Percentiles rank a stretch among this genome's conserved stretches.
Conservation (phyloP, 352 stramenopile species). For the Globisporangium middletonii region DNA sequence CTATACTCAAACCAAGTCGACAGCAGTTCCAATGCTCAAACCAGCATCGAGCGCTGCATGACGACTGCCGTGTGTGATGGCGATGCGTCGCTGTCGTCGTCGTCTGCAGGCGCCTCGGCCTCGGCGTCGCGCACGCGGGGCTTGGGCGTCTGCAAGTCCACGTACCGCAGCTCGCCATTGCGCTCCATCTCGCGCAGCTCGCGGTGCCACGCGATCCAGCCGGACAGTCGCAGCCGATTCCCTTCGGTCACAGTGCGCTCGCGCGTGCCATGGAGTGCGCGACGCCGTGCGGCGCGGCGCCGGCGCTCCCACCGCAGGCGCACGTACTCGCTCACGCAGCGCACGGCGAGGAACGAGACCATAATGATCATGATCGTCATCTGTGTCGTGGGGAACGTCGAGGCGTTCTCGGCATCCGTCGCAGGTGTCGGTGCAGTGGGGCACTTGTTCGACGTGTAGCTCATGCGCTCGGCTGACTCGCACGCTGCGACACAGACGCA, state of each 20-base stretch:
- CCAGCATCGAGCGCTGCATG: too few species aligned
- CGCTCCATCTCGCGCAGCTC: slow-evolving; percentile 11
- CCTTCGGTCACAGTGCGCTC: not conserved
- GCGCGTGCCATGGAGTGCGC: not conserved
- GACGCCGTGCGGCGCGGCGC: not conserved
- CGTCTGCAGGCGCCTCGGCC: not conserved
- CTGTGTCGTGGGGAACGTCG: not conserved
- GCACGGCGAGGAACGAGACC: slow-evolving; percentile 2
- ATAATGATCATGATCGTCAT: not conserved
- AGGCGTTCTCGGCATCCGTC: not conserved
- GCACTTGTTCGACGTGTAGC: slow-evolving; percentile 4
- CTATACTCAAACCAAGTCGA: too few species aligned
- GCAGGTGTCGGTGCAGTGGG: not conserved
- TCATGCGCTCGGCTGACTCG: slow-evolving; percentile 7
- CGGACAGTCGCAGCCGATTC: slow-evolving; percentile 5
- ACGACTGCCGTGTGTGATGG: too few species aligned
- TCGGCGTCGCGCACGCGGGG: not conserved
- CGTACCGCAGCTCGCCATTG: slow-evolving; percentile 4
- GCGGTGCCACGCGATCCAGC: slow-evolving; percentile 12
- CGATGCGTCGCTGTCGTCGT: not conserved
- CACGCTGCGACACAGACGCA: slow-evolving; percentile 16
- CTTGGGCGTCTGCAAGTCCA: slow-evolving; percentile 6
- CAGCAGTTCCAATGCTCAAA: too few species aligned
- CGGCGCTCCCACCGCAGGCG: not conserved
- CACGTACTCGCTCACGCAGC: slow-evolving; percentile 7